Evolutionary conservation across 805 yeast species (phyloP).

Genomic region (Clavispora carvajalis): DNA sequence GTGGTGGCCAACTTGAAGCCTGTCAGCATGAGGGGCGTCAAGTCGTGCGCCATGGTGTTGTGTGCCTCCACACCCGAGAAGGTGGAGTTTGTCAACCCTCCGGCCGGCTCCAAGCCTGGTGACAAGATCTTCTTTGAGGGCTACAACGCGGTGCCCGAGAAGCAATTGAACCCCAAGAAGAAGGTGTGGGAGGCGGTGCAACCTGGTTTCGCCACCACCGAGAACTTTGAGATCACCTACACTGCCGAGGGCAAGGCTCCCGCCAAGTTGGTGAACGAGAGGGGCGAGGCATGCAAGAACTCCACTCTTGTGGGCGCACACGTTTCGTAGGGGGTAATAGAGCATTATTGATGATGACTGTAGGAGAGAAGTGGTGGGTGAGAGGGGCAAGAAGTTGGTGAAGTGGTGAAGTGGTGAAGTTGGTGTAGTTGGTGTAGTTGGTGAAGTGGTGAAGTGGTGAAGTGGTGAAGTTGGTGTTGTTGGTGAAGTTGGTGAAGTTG

Average conservation of each 20-base stretch:
- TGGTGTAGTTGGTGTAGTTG: too few species aligned
- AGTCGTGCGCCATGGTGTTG: conserved; percentile 93
- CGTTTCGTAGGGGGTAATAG: conserved; percentile 52
- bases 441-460: too few species aligned
- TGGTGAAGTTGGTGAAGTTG: too few species aligned
- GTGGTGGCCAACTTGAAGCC: conserved; percentile 96
- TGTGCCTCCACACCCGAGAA: conserved; percentile 73
- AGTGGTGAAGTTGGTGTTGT: too few species aligned
- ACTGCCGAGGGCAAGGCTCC: conserved; percentile 74
- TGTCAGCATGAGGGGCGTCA: conserved; percentile 95
- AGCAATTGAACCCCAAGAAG: conserved; percentile 95
- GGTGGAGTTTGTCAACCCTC: conserved; percentile 94
- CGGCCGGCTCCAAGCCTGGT: conserved; percentile 88
- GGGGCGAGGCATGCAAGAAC: conserved; percentile 74
- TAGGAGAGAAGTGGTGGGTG: not conserved
- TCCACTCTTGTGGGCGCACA: conserved; percentile 67
- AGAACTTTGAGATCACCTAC: conserved; percentile 69
- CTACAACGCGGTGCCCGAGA: conserved; percentile 82
- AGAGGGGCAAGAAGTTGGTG: too few species aligned
- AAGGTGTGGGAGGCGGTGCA: conserved; percentile 95
- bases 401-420: too few species aligned
- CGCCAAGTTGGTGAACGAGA: conserved; percentile 68
- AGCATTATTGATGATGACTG: not conserved
- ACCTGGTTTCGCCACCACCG: conserved; percentile 83
- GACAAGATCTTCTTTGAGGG: conserved; percentile 95